Base-by-base conservation (phyloP, 164 flowering plant species). In the Chimonanthus salicifolius region DNA sequence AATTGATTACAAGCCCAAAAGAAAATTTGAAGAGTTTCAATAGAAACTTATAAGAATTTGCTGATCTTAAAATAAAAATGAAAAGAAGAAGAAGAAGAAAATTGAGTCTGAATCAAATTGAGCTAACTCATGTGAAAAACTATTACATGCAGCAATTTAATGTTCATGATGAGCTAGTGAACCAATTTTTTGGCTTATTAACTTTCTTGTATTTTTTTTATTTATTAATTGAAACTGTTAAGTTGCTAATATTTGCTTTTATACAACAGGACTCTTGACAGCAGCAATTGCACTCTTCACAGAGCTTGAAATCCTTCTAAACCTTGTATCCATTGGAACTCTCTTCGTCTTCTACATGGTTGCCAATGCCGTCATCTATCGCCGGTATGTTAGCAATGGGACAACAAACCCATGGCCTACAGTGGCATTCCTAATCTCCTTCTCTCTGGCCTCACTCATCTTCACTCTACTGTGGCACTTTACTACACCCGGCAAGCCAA, bases 301-400 rank as follows among this genome's bases (percentile, higher is more conserved):
- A 2, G 98, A 92, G 48, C 83, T 95, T 0, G 70, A 83, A 18
- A 81, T 95, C 68, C 89, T 95, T 1, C 85, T 92, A 49, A 79
- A 93, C 81, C 87, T 95, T 8, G 88, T 95, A 8, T 87, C 97
- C 13, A 95, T 95, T 15, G 97, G 96, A 3, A 92, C 99, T 0
- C 92, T 95, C 58, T 90, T 93, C 51, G 94, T 95, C 43, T 95
- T 93, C 82, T 93, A 87, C 88, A 85, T 95, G 97, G 99, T 95
- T 33, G 97, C 97, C 2, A 92, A 90, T 72, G 99, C 99, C 0
- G 84, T 95, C 3, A 84, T 95, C 44, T 91, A 84, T 80, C 79
- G 94, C 46, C 92, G 99, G 2, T 93, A 95, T 66, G 94, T 86
- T 2, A n/a, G 72, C 1, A 18, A 77, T 0, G 92, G 90, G 49